A percentile compares a stretch with the other conserved stretches of the same genome.
Evolutionary conservation across 2,329 filamentous ascomycete species (phyloP).

Genomic region (Aspergillus neotritici): DNA sequence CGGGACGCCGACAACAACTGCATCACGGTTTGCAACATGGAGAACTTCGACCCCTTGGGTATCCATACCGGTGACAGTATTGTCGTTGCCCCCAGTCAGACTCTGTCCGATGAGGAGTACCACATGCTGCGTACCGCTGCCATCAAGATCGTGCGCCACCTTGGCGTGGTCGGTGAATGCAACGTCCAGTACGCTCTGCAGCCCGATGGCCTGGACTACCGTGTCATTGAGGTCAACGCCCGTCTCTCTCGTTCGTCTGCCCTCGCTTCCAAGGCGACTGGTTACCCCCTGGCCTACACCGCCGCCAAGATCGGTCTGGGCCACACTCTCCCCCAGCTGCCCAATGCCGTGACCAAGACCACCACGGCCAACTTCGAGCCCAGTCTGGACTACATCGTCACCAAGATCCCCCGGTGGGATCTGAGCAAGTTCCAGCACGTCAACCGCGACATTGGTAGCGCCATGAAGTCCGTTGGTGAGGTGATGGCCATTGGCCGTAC

Average conservation of each 20-base stretch:
- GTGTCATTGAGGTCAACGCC: conserved; percentile 98
- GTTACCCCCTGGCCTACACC: conserved; percentile 94
- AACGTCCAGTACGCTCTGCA: conserved; percentile 98
- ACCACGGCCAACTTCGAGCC: conserved; percentile 99
- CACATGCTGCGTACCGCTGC: conserved; percentile 97
- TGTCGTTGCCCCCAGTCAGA: conserved; percentile 94
- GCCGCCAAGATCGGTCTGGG: conserved; percentile 97
- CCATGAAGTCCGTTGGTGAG: conserved; percentile 98
- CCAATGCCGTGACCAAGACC: conserved; percentile 96
- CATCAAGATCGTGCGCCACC: conserved; percentile 96
- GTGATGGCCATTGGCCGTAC: conserved; percentile 99
- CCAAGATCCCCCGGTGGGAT: conserved; percentile 98
- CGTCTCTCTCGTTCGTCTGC: conserved; percentile 96
- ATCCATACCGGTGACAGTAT: conserved; percentile 99
- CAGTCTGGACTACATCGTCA: conserved; percentile 94
- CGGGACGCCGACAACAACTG: conserved; percentile 97
- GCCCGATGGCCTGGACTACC: conserved; percentile 93
- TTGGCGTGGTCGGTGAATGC: conserved; percentile 96
- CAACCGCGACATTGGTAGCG: conserved; percentile 91
- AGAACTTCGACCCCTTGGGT: conserved; percentile 96
- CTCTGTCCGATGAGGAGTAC: conserved; percentile 95
- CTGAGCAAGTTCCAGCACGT: conserved; percentile 98
- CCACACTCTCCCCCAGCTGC: conserved; percentile 88
- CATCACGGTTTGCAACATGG: conserved; percentile 98
- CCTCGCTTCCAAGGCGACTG: conserved; percentile 94